Conservation (phyloP, 75 land plant genomes). For the Picea sitchensis region DNA sequence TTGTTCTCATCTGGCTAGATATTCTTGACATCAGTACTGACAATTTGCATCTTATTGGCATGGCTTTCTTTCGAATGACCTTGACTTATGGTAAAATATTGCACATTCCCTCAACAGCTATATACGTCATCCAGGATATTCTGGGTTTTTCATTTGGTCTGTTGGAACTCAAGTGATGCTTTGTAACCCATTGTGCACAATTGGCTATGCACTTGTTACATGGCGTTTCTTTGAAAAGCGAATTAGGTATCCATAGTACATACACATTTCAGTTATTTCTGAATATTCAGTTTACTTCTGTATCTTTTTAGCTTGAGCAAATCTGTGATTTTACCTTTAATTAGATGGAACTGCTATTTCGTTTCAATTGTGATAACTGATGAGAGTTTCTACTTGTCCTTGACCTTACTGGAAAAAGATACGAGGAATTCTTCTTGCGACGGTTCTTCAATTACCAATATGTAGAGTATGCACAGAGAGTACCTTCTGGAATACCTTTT, state of each 20-base stretch:
- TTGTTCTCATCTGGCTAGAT: neutral
- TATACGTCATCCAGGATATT: slow-evolving; percentile 89
- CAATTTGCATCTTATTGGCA: neutral
- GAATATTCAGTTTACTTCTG: neutral
- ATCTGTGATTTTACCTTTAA: neutral
- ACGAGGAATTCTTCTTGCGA: slow-evolving; percentile 80
- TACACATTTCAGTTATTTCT: neutral
- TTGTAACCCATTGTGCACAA: slow-evolving; percentile 67
- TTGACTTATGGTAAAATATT: neutral
- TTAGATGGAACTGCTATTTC: neutral
- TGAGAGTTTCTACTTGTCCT: neutral
- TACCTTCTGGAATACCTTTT: slow-evolving; percentile 89
- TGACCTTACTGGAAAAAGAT: slow-evolving; percentile 31
- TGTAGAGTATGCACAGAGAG: slow-evolving; percentile 60
- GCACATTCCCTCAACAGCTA: slow-evolving; percentile 26
- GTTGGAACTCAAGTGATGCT: slow-evolving; percentile 89
- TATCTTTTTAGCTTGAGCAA: neutral
- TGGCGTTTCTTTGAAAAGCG: slow-evolving; percentile 74
- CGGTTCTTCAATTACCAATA: slow-evolving; percentile 73
- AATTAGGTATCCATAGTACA: slow-evolving; percentile 53
- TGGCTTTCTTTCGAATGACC: neutral
- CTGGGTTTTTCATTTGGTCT: slow-evolving; percentile 88
- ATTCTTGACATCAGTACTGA: neutral
- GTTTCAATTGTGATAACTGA: neutral
- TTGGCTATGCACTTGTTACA: slow-evolving; percentile 59